Evolutionary conservation across 1,284 basidiomycete species (phyloP), one percentile per base, ranked within the genome.

Genomic region (Ceratorhiza oryzae-sativae): DNA sequence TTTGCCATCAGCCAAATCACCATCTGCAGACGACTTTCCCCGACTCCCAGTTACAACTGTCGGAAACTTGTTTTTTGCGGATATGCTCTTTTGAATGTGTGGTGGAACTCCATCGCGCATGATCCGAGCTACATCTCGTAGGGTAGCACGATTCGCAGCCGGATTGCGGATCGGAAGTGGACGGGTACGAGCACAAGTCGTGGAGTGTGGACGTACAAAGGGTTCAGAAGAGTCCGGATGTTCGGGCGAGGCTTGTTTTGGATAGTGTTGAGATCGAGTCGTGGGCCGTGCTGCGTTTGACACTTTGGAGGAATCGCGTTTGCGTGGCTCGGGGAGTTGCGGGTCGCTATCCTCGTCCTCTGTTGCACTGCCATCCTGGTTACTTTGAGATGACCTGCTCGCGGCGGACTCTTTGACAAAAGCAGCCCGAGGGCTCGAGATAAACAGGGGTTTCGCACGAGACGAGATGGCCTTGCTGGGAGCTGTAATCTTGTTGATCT

Each of bases 161-260:
- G 63, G 51, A 27, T 56, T 18, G 4, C 39, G 49, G 8, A 36
- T 2, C 8, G 63, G 63, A n/a, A 45, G 36, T 18, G 53, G 32
- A 12, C 63, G 32, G 23, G 63, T 68, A 25, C 63, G 32, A 18
- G 63, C 63, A 25, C 49, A 55, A 34, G 63, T 55, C 10, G 63
- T 68, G 12, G 63, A 51, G 32, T 68, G 51, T 18, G 63, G 63
- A 4, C 63, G 63, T n/a, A 55, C 51, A 20, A 55, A 56, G 4
- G 56, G 39, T 4, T 59, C 56, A 15, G 15, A 9, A 20, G 41
- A 27, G 8, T 23, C 56, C 10, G 55, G 32, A 32, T 36, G 13
- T n/a, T 41, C 32, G 13, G 55, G 15, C 32, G 55, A 23, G 13
- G 32, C 25, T 8, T 18, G 39, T 25, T 41, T 32, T 32, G 13